A percentile compares a stretch with the other conserved stretches of the same genome.
These are phyloP conservation scores for Phytopythium litorale DNA, from an alignment of 352 stramenopile genomes.

Conservation along the genomic window DNA sequence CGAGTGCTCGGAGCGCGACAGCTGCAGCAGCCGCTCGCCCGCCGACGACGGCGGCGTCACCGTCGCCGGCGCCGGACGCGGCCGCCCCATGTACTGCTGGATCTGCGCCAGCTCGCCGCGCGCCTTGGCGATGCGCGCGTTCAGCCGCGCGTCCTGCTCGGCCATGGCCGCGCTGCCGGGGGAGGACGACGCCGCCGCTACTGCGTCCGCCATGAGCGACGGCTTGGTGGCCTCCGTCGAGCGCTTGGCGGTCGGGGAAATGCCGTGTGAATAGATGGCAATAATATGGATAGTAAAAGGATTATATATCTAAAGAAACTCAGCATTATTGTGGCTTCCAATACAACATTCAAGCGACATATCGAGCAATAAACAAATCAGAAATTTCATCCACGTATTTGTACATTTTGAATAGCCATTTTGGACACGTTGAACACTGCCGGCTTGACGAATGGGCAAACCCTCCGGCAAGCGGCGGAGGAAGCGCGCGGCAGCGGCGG, in stretches of 20 bases:
- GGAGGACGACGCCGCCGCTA: not conserved
- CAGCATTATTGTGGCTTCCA: too few relatives aligned
- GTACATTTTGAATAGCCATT: too few relatives aligned
- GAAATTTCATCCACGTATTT: too few relatives aligned
- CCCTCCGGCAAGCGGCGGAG: not conserved
- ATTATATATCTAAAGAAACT: too few relatives aligned
- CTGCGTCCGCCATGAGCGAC: slow-evolving; percentile 1
- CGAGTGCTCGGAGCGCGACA: slow-evolving; percentile 34
- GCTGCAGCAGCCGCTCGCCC: slow-evolving; percentile 42
- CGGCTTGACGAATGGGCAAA: not conserved
- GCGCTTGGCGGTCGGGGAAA: not conserved
- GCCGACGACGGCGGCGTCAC: slow-evolving; percentile 14
- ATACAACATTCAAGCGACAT: too few relatives aligned
- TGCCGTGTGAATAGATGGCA: not conserved
- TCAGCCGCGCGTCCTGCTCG: slow-evolving; percentile 44
- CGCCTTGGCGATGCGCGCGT: slow-evolving; percentile 53
- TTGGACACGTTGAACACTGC: too few relatives aligned
- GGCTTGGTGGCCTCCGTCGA: not conserved
- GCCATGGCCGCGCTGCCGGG: not conserved
- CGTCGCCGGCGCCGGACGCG: not conserved
- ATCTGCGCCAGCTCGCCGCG: slow-evolving; percentile 47
- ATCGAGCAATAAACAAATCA: too few relatives aligned
- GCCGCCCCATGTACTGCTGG: slow-evolving; percentile 38
- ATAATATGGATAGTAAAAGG: not conserved
- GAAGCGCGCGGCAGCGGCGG: not conserved